phyloP scores from a whole-genome alignment of 441 rosid species.

The Dalechampia spathulata region DNA sequence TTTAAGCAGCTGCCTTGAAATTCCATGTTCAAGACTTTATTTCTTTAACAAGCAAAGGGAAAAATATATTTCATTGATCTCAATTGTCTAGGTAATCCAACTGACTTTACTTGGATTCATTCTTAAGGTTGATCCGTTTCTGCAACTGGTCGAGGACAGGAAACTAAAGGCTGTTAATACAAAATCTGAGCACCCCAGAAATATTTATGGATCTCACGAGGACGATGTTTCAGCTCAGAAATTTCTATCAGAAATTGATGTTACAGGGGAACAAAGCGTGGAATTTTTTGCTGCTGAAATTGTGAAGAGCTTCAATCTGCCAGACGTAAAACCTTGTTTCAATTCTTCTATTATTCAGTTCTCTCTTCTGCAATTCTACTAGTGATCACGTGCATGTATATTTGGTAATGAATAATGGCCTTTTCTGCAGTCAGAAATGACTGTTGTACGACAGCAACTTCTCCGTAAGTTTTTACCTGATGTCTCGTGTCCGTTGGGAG shows the following conservation, averaged over 20 bases:
- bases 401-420: slow-evolving; percentile 12
- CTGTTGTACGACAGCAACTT: slow-evolving; percentile 45
- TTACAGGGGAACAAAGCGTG: slow-evolving; percentile 46
- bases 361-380: not conserved
- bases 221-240: slow-evolving; percentile 61
- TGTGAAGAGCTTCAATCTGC: slow-evolving; percentile 53
- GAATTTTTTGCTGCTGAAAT: slow-evolving; percentile 66
- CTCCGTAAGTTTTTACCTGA: slow-evolving; percentile 72
- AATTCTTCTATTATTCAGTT: slow-evolving; percentile 10
- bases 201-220: slow-evolving; percentile 64
- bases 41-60: not conserved
- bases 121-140: slow-evolving; percentile 77
- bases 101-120: slow-evolving; percentile 14
- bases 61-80: not conserved
- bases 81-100: slow-evolving; percentile 1
- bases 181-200: slow-evolving; percentile 24
- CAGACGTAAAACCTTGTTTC: slow-evolving; percentile 42
- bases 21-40: not conserved
- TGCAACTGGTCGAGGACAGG: slow-evolving; percentile 64
- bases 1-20: slow-evolving; percentile 1
- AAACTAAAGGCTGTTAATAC: slow-evolving; percentile 53
- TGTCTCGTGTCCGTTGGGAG: slow-evolving; percentile 72
- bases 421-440: slow-evolving; percentile 47
- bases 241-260: slow-evolving; percentile 50
- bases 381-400: not conserved